Conservation (phyloP, 1,284 basidiomycete species). For the Amylostereum areolatum region DNA sequence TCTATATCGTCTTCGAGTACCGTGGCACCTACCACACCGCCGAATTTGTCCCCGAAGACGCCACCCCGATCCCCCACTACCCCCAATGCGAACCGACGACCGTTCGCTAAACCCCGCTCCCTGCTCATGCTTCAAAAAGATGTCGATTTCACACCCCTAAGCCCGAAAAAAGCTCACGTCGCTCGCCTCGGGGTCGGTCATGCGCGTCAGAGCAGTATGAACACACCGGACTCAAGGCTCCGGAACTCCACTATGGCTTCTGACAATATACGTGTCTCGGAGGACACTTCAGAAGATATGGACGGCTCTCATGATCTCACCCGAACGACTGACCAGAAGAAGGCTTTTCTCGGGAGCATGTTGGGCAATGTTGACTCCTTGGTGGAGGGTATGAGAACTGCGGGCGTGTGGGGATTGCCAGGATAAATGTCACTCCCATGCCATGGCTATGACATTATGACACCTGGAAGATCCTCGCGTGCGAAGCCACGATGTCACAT, state of each 20-base stretch:
- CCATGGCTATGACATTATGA: too few species aligned
- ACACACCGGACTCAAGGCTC: constrained; percentile 7
- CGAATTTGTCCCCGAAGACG: constrained; percentile 10
- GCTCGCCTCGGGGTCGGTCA: constrained; percentile 27
- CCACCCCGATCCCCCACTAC: constrained; percentile 13
- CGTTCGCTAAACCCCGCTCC: constrained; percentile 30
- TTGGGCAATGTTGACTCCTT: constrained; percentile 85
- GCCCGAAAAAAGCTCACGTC: constrained; percentile 50
- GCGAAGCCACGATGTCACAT: too few species aligned
- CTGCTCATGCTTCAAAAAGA: constrained; percentile 61
- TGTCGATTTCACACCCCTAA: constrained; percentile 64
- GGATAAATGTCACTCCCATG: too few species aligned
- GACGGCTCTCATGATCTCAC: constrained; percentile 16
- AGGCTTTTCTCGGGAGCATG: constrained; percentile 71
- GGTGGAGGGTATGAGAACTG: constrained; percentile 78
- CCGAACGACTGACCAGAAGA: constrained; percentile 80
- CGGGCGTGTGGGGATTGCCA: constrained; percentile 71
- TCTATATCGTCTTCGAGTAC: constrained; percentile 25
- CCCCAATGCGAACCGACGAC: constrained; percentile 13
- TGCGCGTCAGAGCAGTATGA: constrained; percentile 11
- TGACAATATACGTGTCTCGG: constrained; percentile 8
- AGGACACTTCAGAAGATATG: constrained; percentile 7
- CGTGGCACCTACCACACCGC: constrained; percentile 19
- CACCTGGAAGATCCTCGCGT: too few species aligned
- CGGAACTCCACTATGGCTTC: neutral